Evolutionary conservation across 345 rosid genomes (phyloP), one percentile per base, ranked within the genome.

Genomic region (Bruguiera sexangula): DNA sequence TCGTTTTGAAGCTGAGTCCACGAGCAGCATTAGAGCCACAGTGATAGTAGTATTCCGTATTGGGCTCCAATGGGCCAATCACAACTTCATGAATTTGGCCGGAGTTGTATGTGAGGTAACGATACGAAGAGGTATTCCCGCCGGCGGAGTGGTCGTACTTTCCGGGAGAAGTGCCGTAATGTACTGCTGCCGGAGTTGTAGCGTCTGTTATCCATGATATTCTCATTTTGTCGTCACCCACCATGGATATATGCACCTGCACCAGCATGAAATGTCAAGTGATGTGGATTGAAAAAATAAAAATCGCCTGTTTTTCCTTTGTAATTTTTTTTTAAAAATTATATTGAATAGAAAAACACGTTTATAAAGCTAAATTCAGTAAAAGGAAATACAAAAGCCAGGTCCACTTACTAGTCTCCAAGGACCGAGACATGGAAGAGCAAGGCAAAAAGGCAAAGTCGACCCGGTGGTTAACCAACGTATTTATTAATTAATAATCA

Each of bases 191-290:
- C 29, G 78, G 80, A 29, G 80, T 37, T 29, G 66, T 16, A 22
- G 22, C 63, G 10, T 63, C 2, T 0, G 92, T 89, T 30, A 87
- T 86, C 96, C 96, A 93, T 68, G 92, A 78, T 67, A 90, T 76
- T 75, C 96, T 83, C 89, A 90, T 87, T 70, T 80, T 80, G 58
- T 86, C 82, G 30, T 58, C 46, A 10, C 97, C 93, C n/a, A 82
- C 92, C 39, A 84, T 11, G 53, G 96, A 90, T 55, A 85, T 72
- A 74, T 93, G 98, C 30, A 93, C 96, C 98, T 90, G 65, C 21
- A 63, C 36, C 13, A 55, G 18, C 29, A 55, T 9, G 15, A 22
- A 11, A 22, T 8, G 16, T 13, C 59, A 3, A 8, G 9, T 34
- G 37, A 34, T 1, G 37, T 7, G 37, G 37, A 34, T 7, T 34